Evolutionary conservation across 768 basidiomycete species (phyloP).

Genomic region (Mycena sanguinolenta): DNA sequence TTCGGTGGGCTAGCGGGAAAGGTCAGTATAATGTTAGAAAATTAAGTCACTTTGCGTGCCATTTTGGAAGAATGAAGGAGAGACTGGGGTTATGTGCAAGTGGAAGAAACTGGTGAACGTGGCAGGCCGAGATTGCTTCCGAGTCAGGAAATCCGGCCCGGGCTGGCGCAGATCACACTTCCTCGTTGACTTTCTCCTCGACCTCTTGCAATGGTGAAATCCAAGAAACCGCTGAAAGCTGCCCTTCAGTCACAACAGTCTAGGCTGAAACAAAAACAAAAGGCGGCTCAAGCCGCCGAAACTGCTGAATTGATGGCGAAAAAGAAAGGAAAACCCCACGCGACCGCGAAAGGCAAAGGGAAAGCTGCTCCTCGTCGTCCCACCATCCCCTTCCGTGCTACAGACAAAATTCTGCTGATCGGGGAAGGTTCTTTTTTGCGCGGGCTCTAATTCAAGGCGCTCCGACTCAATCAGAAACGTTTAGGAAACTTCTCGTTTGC

Average conservation of each 20-base stretch:
- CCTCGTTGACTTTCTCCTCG: too few species aligned
- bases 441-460: constrained; percentile 72
- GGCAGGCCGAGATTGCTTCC: constrained; percentile 37
- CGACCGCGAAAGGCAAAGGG: constrained; percentile 54
- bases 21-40: constrained; percentile 13
- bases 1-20: constrained; percentile 72
- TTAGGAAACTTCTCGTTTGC: constrained; percentile 87
- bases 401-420: constrained; percentile 80
- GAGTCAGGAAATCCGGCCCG: constrained; percentile 1
- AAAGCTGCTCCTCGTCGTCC: constrained; percentile 47
- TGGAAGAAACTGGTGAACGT: constrained; percentile 33
- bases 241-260: constrained; percentile 79
- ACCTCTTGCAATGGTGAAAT: constrained; percentile 54
- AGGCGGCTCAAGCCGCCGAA: constrained; percentile 63
- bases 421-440: constrained; percentile 97
- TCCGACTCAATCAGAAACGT: constrained; percentile 56
- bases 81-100: constrained; percentile 31
- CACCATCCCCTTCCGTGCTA: constrained; percentile 74
- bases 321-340: constrained; percentile 40
- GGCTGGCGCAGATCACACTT: too few species aligned
- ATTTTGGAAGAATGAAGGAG: constrained; percentile 33
- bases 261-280: constrained; percentile 73
- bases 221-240: constrained; percentile 72
- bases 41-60: constrained; percentile 15
- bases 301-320: constrained; percentile 63